A percentile compares a stretch with the other conserved stretches of the same genome.
Evolutionary conservation across 768 basidiomycete genomes (phyloP).

Genomic region (Plicaturopsis crispa): DNA sequence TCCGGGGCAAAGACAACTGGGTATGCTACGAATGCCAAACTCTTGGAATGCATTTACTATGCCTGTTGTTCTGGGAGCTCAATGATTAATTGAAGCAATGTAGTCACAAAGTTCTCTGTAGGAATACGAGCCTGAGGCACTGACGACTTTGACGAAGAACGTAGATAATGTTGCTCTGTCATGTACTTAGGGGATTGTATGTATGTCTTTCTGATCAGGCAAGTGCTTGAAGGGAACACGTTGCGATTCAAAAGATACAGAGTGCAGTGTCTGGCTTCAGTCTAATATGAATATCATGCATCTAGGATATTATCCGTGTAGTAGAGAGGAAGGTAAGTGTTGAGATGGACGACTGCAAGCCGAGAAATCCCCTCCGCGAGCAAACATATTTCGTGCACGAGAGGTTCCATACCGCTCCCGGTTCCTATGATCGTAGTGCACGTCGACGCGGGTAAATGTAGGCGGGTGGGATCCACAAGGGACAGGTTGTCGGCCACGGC

Average conservation of each 20-base stretch:
- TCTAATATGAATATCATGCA: not conserved
- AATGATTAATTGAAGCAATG: too few relatives aligned
- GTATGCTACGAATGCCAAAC: not conserved
- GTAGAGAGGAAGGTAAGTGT: conserved; percentile 73
- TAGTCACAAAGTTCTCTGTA: too few relatives aligned
- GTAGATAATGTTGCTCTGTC: too few relatives aligned
- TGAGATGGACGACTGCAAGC: conserved; percentile 66
- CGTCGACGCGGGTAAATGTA: conserved; percentile 7
- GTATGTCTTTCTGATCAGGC: too few relatives aligned
- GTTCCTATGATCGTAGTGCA: conserved; percentile 18
- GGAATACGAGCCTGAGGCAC: too few relatives aligned
- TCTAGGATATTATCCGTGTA: conserved; percentile 54
- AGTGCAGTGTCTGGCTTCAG: too few relatives aligned
- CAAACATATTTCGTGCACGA: conserved; percentile 59
- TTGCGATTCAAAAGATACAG: too few relatives aligned
- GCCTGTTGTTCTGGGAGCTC: not conserved
- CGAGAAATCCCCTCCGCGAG: conserved; percentile 68
- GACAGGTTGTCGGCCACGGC: conserved; percentile 9
- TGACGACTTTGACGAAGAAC: too few relatives aligned
- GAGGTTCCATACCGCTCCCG: conserved; percentile 62
- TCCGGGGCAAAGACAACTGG: conserved; percentile 7
- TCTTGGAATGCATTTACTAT: not conserved
- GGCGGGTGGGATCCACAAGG: conserved; percentile 6
- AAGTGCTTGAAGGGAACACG: too few relatives aligned
- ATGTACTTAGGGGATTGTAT: too few relatives aligned